Conservation (phyloP, 257 asterid genomes). For the Solanum piurae region DNA sequence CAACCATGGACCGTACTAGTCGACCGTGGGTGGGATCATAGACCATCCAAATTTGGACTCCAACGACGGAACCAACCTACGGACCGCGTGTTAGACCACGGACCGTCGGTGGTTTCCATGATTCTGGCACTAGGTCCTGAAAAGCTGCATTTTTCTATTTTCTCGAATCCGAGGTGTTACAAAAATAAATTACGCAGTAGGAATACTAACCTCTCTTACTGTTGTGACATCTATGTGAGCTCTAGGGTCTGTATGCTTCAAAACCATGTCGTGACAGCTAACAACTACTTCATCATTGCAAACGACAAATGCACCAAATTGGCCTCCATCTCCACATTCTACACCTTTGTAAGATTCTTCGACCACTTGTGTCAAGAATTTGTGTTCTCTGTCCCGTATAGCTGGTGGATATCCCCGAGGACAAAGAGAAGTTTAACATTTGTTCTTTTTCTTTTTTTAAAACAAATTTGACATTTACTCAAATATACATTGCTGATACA, state of each 20-base stretch:
- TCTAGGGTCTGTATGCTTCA: slow-evolving; percentile 68
- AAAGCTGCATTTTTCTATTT: no score
- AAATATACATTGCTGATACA: not conserved
- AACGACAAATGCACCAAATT: slow-evolving; percentile 94
- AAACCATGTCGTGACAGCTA: slow-evolving; percentile 88
- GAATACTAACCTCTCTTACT: slow-evolving; percentile 72
- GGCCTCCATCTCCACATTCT: slow-evolving; percentile 89
- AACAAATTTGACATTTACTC: not conserved
- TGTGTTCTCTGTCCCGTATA: slow-evolving; percentile 83
- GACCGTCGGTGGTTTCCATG: no score
- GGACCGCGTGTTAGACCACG: no score
- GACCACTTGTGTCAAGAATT: slow-evolving; percentile 75
- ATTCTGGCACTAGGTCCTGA: no score
- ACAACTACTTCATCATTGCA: slow-evolving; percentile 65
- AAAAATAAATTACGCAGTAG: not conserved
- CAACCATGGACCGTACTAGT: no score
- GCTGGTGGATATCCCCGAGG: slow-evolving; percentile 25
- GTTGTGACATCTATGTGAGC: slow-evolving; percentile 99
- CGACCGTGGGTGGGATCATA: no score
- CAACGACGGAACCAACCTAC: no score
- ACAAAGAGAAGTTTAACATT: not conserved
- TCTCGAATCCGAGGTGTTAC: no score
- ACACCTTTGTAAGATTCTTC: slow-evolving; percentile 96
- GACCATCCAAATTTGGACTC: no score
- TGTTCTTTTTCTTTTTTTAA: not conserved